Base-by-base conservation (phyloP, 371 early-diverging fungal species). In the Fennellomyces sp. region DNA sequence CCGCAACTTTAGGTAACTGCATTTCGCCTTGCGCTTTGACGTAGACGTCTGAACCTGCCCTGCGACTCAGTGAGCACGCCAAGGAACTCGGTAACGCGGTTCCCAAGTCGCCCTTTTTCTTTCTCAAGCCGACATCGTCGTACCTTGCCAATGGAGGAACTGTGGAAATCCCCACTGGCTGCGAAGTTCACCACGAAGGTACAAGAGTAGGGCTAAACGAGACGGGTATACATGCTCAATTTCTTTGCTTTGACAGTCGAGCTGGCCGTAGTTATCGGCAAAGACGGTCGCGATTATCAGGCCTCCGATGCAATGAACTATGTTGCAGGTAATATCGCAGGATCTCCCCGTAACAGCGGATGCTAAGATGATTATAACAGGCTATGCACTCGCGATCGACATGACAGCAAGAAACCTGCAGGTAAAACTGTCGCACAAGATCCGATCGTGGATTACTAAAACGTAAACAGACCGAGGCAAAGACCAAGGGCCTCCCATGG, bases 101-200 rank as follows among this genome's bases (percentile, higher is more conserved):
- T 15, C 97, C 96, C 3, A 91, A 78, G 25, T 68, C 86, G 3
- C 97, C 97, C 21, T 90, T 97, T 72, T 92, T 95, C 73, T 97
- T 97, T 66, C 81, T 97, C 51, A 97, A 97, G 81, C 98, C 98
- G 11, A 88, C 94, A 3, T 89, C 94, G 38, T 94, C 95, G 11
- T 95, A 88, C 61, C 75, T 94, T 52, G 62, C 80, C 12, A 76
- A 83, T 28, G 90, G 90, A 6, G 87, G 86, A 6, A 80, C 75
- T 49, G 90, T 97, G 52, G 93, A 93, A 65, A 80, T 95, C 29
- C 97, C 96, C 3, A 68, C 68, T 21, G 91, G 90, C 10, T 85
- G 86, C 54, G 83, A 84, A 49, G 93, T 96, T 11, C 96, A 97
- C 66, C 96, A 97, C 67, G 97, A 97, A 74, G 73, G 89, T 88